Evolutionary conservation across 805 yeast species (phyloP).

Genomic region (Candida morakotiae): DNA sequence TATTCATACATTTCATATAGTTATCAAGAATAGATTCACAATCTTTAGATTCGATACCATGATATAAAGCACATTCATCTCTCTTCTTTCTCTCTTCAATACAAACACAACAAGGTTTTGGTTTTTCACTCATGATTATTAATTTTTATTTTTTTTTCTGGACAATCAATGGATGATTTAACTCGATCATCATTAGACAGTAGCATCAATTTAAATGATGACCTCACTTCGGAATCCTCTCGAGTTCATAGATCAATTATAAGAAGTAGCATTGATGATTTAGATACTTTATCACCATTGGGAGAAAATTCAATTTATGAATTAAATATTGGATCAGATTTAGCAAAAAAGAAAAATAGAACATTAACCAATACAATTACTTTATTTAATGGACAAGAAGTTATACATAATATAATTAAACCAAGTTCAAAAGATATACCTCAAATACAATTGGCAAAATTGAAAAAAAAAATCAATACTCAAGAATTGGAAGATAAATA

Average conservation of each 20-base stretch:
- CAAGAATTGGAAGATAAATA: conserved; percentile 17
- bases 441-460: conserved; percentile 53
- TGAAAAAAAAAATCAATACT: conserved; percentile 20
- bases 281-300: conserved; percentile 44
- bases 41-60: conserved; percentile 80
- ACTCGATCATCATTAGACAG: conserved; percentile 9
- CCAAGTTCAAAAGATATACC: conserved; percentile 88
- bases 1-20: conserved; percentile 88
- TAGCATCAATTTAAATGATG: conserved; percentile 29
- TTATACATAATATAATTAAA: conserved; percentile 43
- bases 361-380: conserved; percentile 30
- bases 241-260: conserved; percentile 14
- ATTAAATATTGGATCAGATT: conserved; percentile 59
- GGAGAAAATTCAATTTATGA: conserved; percentile 78
- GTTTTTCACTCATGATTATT: conserved; percentile 40
- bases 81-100: conserved; percentile 73
- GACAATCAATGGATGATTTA: conserved; percentile 11
- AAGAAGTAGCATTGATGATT: not conserved
- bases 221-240: conserved; percentile 25
- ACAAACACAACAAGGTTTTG: conserved; percentile 97
- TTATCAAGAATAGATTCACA: conserved; percentile 67
- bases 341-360: conserved; percentile 33
- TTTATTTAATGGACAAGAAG: conserved; percentile 40
- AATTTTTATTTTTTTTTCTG: conserved; percentile 2
- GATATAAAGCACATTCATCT: conserved; percentile 80